phyloP scores from a whole-genome alignment of 2,329 filamentous ascomycete genomes.

The Fusarium nurragi region DNA sequence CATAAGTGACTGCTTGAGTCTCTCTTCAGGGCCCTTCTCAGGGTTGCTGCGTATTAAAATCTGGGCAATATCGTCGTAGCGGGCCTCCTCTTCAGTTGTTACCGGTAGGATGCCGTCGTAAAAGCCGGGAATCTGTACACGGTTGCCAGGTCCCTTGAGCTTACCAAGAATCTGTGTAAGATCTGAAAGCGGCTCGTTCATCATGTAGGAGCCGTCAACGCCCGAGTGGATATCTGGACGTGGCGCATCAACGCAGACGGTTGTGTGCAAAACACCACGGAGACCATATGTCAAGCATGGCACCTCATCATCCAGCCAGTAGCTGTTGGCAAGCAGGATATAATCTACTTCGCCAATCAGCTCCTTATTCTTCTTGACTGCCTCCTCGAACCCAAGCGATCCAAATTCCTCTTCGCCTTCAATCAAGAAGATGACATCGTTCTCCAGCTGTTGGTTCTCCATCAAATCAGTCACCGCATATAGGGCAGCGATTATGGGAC shows the following conservation, averaged over 20 bases:
- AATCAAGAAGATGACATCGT: slow-evolving; percentile 92
- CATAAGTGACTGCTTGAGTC: slow-evolving; percentile 87
- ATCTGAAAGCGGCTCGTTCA: slow-evolving; percentile 92
- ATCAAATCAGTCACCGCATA: slow-evolving; percentile 92
- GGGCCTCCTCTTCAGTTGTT: slow-evolving; percentile 76
- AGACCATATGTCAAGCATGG: slow-evolving; percentile 96
- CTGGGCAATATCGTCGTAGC: slow-evolving; percentile 85
- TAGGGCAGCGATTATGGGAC: slow-evolving; percentile 90
- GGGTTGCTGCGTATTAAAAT: slow-evolving; percentile 79
- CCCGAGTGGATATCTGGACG: slow-evolving; percentile 93
- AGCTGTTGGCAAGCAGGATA: slow-evolving; percentile 95
- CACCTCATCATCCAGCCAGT: slow-evolving; percentile 96
- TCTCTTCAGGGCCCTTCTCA: slow-evolving; percentile 65
- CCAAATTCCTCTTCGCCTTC: slow-evolving; percentile 98
- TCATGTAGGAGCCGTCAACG: slow-evolving; percentile 91
- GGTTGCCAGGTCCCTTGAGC: slow-evolving; percentile 82
- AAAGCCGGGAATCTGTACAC: slow-evolving; percentile 86
- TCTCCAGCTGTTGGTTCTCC: slow-evolving; percentile 82
- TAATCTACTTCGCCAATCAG: slow-evolving; percentile 92
- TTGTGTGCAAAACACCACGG: slow-evolving; percentile 92
- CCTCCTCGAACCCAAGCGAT: slow-evolving; percentile 87
- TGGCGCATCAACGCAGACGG: slow-evolving; percentile 84
- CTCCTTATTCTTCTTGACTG: slow-evolving; percentile 80
- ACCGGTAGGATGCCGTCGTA: slow-evolving; percentile 85
- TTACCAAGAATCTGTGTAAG: slow-evolving; percentile 83